Conservation (phyloP, 371 early-diverging fungal species). For the Syncephalis fuscata region DNA sequence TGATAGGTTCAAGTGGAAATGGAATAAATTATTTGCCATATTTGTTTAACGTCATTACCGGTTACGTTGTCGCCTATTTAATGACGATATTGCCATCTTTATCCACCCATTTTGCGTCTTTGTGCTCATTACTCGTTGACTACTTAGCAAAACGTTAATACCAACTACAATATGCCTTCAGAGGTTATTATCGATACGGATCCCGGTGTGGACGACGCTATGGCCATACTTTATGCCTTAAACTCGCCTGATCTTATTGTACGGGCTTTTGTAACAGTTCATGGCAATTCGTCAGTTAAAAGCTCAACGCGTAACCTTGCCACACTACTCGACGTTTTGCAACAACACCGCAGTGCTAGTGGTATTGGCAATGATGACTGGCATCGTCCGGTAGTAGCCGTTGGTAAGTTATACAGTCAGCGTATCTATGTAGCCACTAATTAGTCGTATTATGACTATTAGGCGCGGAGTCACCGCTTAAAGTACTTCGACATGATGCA, state of each 20-base stretch:
- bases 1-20: too few relatives aligned
- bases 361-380: neutral
- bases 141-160: too few relatives aligned
- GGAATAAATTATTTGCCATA: too few relatives aligned
- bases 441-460: neutral
- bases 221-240: slow-evolving; percentile 27
- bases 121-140: too few relatives aligned
- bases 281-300: slow-evolving; percentile 24
- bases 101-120: too few relatives aligned
- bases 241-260: slow-evolving; percentile 24
- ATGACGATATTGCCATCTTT: too few relatives aligned
- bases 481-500: slow-evolving; percentile 11
- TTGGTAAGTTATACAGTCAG: neutral
- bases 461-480: slow-evolving; percentile 22
- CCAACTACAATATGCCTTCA: neutral
- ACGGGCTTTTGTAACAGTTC: slow-evolving; percentile 24
- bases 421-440: neutral
- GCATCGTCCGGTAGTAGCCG: slow-evolving; percentile 4
- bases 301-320: slow-evolving; percentile 17
- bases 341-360: slow-evolving; percentile 9
- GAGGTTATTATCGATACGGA: slow-evolving; percentile 10
- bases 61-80: too few relatives aligned
- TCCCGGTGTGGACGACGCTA: slow-evolving; percentile 25
- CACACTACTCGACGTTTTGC: slow-evolving; percentile 5
- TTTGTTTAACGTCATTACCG: too few relatives aligned